Conservation (phyloP, 441 rosid species). For the Populus hybrid region DNA sequence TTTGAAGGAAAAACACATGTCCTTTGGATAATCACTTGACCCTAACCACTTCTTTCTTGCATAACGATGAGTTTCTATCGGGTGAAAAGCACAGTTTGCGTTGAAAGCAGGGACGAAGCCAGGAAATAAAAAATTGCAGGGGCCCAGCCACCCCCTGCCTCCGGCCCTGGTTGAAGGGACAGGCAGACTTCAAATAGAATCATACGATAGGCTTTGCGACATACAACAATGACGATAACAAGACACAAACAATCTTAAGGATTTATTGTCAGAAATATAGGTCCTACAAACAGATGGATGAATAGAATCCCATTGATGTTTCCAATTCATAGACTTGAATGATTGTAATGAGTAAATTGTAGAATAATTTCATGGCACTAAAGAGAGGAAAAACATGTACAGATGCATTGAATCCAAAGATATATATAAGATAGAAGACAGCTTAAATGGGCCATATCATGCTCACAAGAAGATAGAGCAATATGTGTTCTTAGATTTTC, state of each 20-base stretch:
- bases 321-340: slow-evolving; percentile 33
- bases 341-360: slow-evolving; percentile 27
- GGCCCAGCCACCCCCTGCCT: too few species aligned
- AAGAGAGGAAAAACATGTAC: background rate
- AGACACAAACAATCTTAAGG: slow-evolving; percentile 17
- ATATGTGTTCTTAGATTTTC: slow-evolving; percentile 31
- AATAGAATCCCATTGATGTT: slow-evolving; percentile 36
- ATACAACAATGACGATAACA: slow-evolving; percentile 12
- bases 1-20: background rate
- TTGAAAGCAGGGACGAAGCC: background rate
- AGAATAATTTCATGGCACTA: slow-evolving; percentile 10
- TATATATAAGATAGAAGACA: slow-evolving; percentile 29
- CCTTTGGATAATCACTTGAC: slow-evolving; percentile 2
- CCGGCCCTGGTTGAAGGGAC: slow-evolving; percentile 9
- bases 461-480: slow-evolving; percentile 42
- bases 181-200: slow-evolving; percentile 11
- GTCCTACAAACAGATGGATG: slow-evolving; percentile 29
- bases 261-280: slow-evolving; percentile 14
- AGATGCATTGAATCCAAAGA: slow-evolving; percentile 45
- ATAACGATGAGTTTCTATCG: slow-evolving; percentile 8
- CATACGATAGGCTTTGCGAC: slow-evolving; percentile 3
- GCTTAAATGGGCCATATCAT: slow-evolving; percentile 53
- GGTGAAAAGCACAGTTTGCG: slow-evolving; percentile 3
- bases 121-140: too few species aligned
- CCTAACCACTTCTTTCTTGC: background rate